Evolutionary conservation across 1,139 yeast genomes (phyloP).

Genomic region (Diutina neorugosa): DNA sequence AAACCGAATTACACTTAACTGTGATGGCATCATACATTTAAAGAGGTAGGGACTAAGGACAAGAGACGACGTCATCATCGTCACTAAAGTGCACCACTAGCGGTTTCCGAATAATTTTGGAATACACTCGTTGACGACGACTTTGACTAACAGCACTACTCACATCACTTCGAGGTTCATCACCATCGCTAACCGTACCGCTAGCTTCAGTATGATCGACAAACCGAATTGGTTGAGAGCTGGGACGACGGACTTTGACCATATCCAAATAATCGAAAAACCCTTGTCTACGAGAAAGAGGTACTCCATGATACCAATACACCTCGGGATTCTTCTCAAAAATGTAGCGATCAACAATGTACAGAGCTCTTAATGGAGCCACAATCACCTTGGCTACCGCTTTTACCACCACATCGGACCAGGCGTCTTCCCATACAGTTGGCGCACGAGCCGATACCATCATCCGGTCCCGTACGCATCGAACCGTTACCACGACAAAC

Average conservation of each 20-base stretch:
- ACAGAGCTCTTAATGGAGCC: neutral
- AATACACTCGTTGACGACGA: neutral
- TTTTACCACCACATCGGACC: neutral
- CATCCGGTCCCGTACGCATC: neutral
- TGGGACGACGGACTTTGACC: neutral
- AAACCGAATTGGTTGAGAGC: neutral
- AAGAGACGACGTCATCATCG: no score
- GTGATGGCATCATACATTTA: no score
- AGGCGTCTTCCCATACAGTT: neutral
- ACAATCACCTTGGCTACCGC: neutral
- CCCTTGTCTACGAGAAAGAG: neutral
- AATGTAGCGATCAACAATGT: neutral
- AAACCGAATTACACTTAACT: no score
- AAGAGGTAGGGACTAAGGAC: no score
- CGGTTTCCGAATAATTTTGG: no score
- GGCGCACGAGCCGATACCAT: neutral
- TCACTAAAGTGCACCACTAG: no score
- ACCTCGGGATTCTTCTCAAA: neutral
- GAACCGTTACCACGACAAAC: neutral
- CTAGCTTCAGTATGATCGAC: neutral
- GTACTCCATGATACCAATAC: neutral
- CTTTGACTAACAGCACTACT: neutral
- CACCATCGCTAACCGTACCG: neutral
- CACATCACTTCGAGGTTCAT: neutral
- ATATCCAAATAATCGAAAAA: neutral